Evolutionary conservation across 1,284 basidiomycete genomes (phyloP).

Genomic region (Mycosarcoma maydis): DNA sequence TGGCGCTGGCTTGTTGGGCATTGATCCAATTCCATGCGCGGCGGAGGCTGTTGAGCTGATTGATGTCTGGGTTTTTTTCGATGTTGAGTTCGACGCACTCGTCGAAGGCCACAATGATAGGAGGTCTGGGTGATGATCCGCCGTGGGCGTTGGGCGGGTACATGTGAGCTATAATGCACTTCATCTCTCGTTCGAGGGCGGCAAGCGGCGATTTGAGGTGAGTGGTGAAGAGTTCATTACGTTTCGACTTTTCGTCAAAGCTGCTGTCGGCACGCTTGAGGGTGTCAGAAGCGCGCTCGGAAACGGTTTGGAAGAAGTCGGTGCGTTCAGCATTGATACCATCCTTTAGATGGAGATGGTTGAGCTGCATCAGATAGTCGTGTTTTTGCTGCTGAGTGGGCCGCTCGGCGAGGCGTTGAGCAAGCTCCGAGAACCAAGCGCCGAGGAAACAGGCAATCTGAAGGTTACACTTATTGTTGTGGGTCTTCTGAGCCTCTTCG

Average conservation of each 20-base stretch:
- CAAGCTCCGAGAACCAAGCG: slow-evolving; percentile 7
- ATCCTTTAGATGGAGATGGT: neutral
- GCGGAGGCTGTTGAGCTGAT: slow-evolving; percentile 9
- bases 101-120: slow-evolving; percentile 19
- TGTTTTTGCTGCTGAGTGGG: neutral
- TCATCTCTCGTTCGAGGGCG: neutral
- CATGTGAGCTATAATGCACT: neutral
- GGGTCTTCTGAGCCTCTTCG: neutral
- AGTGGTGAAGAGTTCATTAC: neutral
- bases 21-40: slow-evolving; percentile 13
- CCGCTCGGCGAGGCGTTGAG: neutral
- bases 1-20: neutral
- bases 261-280: neutral
- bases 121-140: neutral
- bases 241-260: too few species aligned
- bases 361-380: neutral
- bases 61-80: neutral
- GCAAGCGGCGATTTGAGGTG: neutral
- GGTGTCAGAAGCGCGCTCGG: neutral
- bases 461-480: neutral
- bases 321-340: neutral
- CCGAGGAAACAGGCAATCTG: slow-evolving; percentile 9
- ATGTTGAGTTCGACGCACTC: slow-evolving; percentile 20
- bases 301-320: neutral
- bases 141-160: neutral